Conservation (phyloP, 805 yeast species). For the Cyberlindnera maritima region DNA sequence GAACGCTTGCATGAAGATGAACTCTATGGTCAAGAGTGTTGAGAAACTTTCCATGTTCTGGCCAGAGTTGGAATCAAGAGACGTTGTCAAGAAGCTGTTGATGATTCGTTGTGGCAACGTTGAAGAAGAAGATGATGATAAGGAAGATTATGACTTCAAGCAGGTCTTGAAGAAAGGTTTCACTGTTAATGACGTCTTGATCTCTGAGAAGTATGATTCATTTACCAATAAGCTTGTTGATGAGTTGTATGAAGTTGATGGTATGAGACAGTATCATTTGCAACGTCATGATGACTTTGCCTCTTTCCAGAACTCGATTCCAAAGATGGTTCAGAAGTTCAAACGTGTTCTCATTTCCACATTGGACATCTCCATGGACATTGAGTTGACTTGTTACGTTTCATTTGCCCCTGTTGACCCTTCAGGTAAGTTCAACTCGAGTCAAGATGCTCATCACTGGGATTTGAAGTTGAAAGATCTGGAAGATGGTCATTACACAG, state of each 20-base stretch:
- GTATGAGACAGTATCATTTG: slow-evolving; percentile 11
- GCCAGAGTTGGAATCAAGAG: slow-evolving; percentile 10
- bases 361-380: slow-evolving; percentile 9
- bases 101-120: slow-evolving; percentile 8
- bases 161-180: slow-evolving; percentile 13
- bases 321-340: slow-evolving; percentile 11
- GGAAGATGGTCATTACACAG: slow-evolving; percentile 24
- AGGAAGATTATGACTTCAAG: slow-evolving; percentile 3
- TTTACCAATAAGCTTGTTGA: slow-evolving; percentile 7
- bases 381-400: slow-evolving; percentile 6
- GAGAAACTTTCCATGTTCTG: slow-evolving; percentile 8
- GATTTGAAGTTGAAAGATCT: slow-evolving; percentile 17
- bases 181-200: slow-evolving; percentile 10
- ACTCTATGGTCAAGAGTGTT: slow-evolving; percentile 6
- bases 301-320: slow-evolving; percentile 7
- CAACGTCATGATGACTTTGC: slow-evolving; percentile 11
- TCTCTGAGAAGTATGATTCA: slow-evolving; percentile 9
- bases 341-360: slow-evolving; percentile 14
- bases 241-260: slow-evolving; percentile 2
- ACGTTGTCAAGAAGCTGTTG: slow-evolving; percentile 14
- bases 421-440: slow-evolving; percentile 3
- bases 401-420: slow-evolving; percentile 9
- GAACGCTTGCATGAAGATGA: slow-evolving; percentile 3
- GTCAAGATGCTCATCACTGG: slow-evolving; percentile 2
- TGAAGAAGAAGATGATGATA: not conserved